Evolutionary conservation across 1,284 basidiomycete genomes (phyloP), one percentile per base, ranked within the genome.

Genomic region (Trametes versicolor): DNA sequence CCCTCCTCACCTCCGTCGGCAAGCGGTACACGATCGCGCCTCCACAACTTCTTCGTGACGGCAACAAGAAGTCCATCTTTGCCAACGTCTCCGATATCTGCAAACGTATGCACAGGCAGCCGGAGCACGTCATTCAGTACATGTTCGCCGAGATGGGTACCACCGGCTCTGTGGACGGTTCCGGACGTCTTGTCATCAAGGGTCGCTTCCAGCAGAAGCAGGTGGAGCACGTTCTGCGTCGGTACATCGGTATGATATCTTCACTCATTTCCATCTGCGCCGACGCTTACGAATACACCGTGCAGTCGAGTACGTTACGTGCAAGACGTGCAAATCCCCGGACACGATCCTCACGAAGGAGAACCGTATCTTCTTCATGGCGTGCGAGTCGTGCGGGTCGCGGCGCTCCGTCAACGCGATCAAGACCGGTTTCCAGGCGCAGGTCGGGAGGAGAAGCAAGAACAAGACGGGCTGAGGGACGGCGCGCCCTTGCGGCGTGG

Each of bases 311-410:
- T 99, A 99, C 82, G 98, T 99, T 64, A 98, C 96, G 48, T 99
- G 97, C 89, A 98, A 98, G 82, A 99, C 97, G 45, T 99, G 97
- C 88, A 99, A 98, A 83, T 98, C 97, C 4, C 95, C 96, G 58
- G 97, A 99, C 78, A 99, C 97, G 6, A 87, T 97, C 23, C 87
- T 99, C 53, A 93, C 93, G 54, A 99, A 99, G 81, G 96, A 99
- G 82, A 98, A 99, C 81, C 94, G 97, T 81, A 95, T 99, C 76
- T 99, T 97, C 86, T 99, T 99, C 86, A 96, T 99, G 87, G 91
- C 94, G 0, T 99, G 97, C 83, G 94, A 98, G 81, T 92, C 94
- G 27, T 98, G 96, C 77, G 96, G 96, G 9, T 96, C 92, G 68
- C 85, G 93, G 74, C 89, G 97, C 58, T 97, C 95, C 69, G 97